Base-by-base conservation (phyloP, 2,329 filamentous ascomycete genomes). In the Alternaria sp. region DNA sequence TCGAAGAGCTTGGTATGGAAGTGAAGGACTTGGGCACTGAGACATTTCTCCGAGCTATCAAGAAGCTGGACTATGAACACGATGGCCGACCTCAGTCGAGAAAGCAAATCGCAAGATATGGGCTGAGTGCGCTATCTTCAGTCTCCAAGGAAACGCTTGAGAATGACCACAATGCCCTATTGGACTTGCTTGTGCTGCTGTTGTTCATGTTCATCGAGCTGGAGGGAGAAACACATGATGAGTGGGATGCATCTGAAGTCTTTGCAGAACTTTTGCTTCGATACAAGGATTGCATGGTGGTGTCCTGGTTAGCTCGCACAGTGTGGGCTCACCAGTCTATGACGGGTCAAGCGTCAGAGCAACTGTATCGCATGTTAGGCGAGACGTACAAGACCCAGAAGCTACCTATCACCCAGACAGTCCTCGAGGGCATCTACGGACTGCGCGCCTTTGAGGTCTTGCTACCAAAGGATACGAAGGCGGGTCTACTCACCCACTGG, bases 151-250 rank as follows among this genome's bases (percentile, higher is more conserved):
- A 98, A 73, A 90, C 87, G 12, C 86, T 95, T 7, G 85, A 90
- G 51, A 80, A 92, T 32, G 90, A 91, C 61, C 89, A 89, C 80
- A 87, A 87, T 61, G 83, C 95, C 8, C 88, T 96, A 51, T 88
- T 96, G 63, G 93, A 94, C 72, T 87, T 98, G 59, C 82, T 98
- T 3, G 85, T 95, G 3, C 84, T 99, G 7, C 84, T 96, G 16
- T 86, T 95, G 9, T 93, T 97, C 76, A 90, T 98, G 84, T 72
- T 72, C 42, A 59, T 70, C 4, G 91, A 95, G 75, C 89, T 89
- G 39, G 87, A 89, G 65, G 88, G 90, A 42, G 88, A 92, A 41
- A 87, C 91, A 16, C 87, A 87, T 2, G 81, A 84, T 4, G 87
- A 94, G 36, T 94, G 91, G 79, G 81, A 87, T 70, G 84, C 75